Evolutionary conservation across 495 filamentous ascomycete genomes (phyloP), one percentile per base, ranked within the genome.

Genomic region (Neurospora tetraspora): DNA sequence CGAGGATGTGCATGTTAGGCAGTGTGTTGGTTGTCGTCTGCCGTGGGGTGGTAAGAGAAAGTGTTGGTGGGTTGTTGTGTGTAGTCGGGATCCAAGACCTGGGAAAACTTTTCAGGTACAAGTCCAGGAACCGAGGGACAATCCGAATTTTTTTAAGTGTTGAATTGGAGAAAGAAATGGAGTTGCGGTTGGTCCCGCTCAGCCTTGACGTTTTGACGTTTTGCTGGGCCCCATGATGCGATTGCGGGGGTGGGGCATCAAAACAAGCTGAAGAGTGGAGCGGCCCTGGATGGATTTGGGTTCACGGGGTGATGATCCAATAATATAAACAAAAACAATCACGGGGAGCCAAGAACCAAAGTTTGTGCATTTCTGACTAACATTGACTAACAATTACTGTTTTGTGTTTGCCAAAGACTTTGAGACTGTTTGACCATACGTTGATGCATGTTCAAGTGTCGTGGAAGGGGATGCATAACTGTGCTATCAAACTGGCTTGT

Each of bases 1-100:
- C 74, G 77, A 80, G 78, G 73, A 84, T 81, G 77, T 84, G 82
- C 84, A 86, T 85, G 71, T 69, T 74, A 31, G 53, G 39, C 34
- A 12, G 39, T 14, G 31, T 34, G 31, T 34, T 23, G 14, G 23
- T 1, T 31, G 53, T 53, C 31, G 31, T 34, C 31, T 34, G 31
- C 31, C 31, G 31, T 34, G 31, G 31, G 31, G 31, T 34, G 31
- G 31, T 34, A 34, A 34, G 31, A 34, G 31, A 34, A 34, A 34
- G 31, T 34, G 31, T n/a, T n/a, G n/a, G n/a, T 34, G 31, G 31
- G 31, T 59, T 71, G 31, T 71, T 38, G 18, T 37, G 39, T 71
- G 9, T 20, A 18, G 68, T 68, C 23, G 20, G 27, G 45, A 39
- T 71, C 42, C 39, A 1, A 18, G 37, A 14, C 4, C 2, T n/a